Evolutionary conservation across 495 filamentous ascomycete genomes (phyloP).

Genomic region (Apiosordaria backusii): DNA sequence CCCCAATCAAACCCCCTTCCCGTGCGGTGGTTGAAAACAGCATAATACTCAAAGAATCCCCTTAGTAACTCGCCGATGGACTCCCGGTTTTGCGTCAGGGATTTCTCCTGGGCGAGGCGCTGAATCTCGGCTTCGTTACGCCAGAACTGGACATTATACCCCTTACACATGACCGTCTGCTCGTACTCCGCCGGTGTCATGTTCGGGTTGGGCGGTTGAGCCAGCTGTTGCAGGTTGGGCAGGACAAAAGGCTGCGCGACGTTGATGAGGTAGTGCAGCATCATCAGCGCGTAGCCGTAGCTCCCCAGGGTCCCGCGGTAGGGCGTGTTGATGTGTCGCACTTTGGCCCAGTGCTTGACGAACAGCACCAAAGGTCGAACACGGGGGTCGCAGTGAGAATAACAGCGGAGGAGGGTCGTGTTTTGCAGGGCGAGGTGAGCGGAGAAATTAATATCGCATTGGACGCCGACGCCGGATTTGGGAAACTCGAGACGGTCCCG

Average conservation of each 20-base stretch:
- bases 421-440: conserved; percentile 76
- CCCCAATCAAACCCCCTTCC: conserved; percentile 65
- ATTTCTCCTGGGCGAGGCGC: conserved; percentile 44
- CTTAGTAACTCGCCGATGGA: conserved; percentile 62
- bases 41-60: conserved; percentile 82
- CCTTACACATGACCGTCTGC: conserved; percentile 47
- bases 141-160: conserved; percentile 63
- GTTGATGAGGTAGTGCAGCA: conserved; percentile 85
- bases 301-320: conserved; percentile 78
- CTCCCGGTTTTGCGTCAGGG: conserved; percentile 57
- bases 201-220: conserved; percentile 40
- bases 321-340: conserved; percentile 73
- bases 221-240: conserved; percentile 66
- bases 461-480: conserved; percentile 63
- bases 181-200: conserved; percentile 40
- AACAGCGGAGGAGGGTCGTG: conserved; percentile 71
- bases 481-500: conserved; percentile 65
- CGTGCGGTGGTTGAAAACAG: conserved; percentile 46
- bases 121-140: conserved; percentile 61
- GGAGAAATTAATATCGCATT: conserved; percentile 83
- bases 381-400: conserved; percentile 67
- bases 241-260: conserved; percentile 71
- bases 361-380: conserved; percentile 74
- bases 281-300: conserved; percentile 88
- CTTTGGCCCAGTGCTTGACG: conserved; percentile 81